Evolutionary conservation across 1,284 basidiomycete genomes (phyloP), one percentile per base, ranked within the genome.

Genomic region (Microbotryum violaceum): DNA sequence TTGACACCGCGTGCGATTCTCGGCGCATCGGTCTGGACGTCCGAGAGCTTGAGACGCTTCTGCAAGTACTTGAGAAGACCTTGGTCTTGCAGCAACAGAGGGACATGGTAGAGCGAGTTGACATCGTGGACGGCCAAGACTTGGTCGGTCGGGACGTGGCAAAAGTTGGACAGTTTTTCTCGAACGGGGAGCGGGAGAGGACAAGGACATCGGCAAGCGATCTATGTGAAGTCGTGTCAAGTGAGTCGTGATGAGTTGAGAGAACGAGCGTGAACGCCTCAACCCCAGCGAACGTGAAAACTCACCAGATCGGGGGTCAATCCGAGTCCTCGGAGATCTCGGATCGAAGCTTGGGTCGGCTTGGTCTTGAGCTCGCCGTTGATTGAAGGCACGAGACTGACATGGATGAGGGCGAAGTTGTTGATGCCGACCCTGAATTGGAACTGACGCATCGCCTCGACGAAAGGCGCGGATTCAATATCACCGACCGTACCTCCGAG

Each of bases 321-420:
- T 70, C 94, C 94, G 12, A 97, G 82, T 16, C 96, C 94, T 57
- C 96, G 85, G 44, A 98, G 79, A 64, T 93, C 93, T 69, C 96
- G 88, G 21, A 98, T 88, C 48, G 92, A 94, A 20, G 94, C 96
- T 76, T 98, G 94, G 0, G 94, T 99, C 4, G 94, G 94, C 76
- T 98, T 98, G 9, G 94, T 99, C 79, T 99, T 99, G 74, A 97
- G 94, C 76, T 99, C 94, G 59, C 96, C 94, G 62, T 96, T 91
- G 79, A 99, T 90, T 70, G 97, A 89, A 20, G 94, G 94, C 8
- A 98, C 92, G 46, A 99, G 85, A n/a, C 90, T 93, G 62, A 99
- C 94, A 72, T 97, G 94, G 67, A 98, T 88, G 57, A 97, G 83
- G 1, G 94, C 94, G 77, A 98, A 98, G 79, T 98, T 97, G 64